Conservation (phyloP, 73 alveolate species). For the Durusdinium trenchii region DNA sequence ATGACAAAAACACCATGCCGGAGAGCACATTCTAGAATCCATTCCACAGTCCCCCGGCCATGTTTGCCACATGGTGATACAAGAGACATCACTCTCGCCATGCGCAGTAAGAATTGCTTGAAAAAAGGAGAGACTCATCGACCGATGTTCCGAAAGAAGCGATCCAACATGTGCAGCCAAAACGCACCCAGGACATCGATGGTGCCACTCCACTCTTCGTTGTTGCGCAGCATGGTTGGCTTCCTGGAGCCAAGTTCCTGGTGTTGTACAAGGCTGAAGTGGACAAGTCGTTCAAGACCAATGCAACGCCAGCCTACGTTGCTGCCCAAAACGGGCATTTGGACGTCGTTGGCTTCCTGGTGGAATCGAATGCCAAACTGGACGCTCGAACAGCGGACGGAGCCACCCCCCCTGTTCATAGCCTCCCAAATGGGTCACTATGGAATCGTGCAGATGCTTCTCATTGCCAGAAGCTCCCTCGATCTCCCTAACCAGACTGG, state of each 20-base stretch:
- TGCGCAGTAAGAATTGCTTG: too few relatives aligned
- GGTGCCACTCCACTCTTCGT: neutral
- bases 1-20: too few relatives aligned
- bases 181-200: neutral
- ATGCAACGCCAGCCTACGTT: slow-evolving; percentile 33
- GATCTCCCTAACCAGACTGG: neutral
- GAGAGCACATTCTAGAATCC: too few relatives aligned
- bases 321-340: slow-evolving; percentile 4
- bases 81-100: too few relatives aligned
- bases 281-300: neutral
- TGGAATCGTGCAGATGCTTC: neutral
- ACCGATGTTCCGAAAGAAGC: too few relatives aligned
- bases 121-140: too few relatives aligned
- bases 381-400: neutral
- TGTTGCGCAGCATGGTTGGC: neutral
- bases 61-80: too few relatives aligned
- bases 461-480: neutral
- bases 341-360: neutral
- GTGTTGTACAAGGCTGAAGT: neutral
- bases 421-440: slow-evolving; percentile 27
- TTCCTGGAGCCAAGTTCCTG: neutral
- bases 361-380: neutral
- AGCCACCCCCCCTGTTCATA: slow-evolving; percentile 28
- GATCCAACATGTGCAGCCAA: too few relatives aligned
- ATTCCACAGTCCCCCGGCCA: too few relatives aligned